phyloP scores from a whole-genome alignment of 2,329 filamentous ascomycete species.

The Fusarium nodosum region DNA sequence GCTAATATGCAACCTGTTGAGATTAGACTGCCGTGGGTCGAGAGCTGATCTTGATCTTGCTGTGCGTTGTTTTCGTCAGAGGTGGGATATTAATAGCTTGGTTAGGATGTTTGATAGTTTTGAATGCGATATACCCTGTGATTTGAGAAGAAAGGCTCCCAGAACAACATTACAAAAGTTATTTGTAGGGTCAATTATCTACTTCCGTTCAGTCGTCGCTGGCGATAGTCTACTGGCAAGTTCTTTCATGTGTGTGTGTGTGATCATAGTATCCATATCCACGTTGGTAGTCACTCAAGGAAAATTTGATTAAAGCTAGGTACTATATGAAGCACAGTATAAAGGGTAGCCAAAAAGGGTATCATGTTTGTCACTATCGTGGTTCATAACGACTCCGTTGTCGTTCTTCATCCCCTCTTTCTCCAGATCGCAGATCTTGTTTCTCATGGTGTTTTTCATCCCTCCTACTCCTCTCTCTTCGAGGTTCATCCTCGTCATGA shows the following conservation, averaged over 20 bases:
- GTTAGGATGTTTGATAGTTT: constrained; percentile 11
- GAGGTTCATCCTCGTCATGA: constrained; percentile 7
- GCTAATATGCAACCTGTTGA: constrained; percentile 65
- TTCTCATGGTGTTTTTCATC: constrained; percentile 30
- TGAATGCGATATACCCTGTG: constrained; percentile 30
- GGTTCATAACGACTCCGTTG: constrained; percentile 17
- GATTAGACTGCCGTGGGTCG: constrained; percentile 65
- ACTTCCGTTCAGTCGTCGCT: neutral
- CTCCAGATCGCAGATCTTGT: constrained; percentile 36
- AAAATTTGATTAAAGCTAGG: neutral
- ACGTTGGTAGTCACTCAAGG: neutral
- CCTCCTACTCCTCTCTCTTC: constrained; percentile 10
- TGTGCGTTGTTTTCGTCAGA: neutral
- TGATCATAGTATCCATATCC: neutral
- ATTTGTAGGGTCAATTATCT: neutral
- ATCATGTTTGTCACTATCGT: constrained; percentile 32
- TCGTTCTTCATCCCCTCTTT: constrained; percentile 24
- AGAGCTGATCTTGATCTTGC: constrained; percentile 23
- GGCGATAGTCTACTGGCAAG: neutral
- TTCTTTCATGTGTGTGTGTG: neutral
- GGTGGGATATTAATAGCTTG: neutral
- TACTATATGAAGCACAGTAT: neutral
- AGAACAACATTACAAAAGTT: neutral
- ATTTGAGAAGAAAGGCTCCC: neutral
- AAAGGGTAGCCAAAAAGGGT: constrained; percentile 7